A percentile compares a stretch with the other conserved stretches of the same genome.
These are phyloP conservation scores for Vigna nakashimae DNA, from an alignment of 306 rosid species.

Conservation along the genomic window DNA sequence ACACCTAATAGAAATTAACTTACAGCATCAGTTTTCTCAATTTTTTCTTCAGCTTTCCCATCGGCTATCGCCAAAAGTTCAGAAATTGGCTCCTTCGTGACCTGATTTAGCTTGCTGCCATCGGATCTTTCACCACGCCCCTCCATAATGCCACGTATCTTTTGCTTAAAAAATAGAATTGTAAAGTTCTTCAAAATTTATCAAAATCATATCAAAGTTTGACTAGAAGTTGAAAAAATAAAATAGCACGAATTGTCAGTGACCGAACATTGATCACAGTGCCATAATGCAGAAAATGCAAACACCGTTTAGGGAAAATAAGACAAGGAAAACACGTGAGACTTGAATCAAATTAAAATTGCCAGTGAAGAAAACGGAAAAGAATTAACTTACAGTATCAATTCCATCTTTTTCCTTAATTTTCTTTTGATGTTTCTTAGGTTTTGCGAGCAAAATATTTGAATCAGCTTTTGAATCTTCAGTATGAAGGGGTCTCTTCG, in stretches of 20 bases:
- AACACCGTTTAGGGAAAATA: neutral
- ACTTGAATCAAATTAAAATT: neutral
- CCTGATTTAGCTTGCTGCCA: neutral
- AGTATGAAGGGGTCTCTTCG: slow-evolving; percentile 77
- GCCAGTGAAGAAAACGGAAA: neutral
- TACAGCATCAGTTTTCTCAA: neutral
- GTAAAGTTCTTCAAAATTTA: too few species aligned
- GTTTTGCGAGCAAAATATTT: slow-evolving; percentile 64
- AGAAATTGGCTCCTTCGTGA: too few species aligned
- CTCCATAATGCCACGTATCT: neutral
- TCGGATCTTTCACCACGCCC: neutral
- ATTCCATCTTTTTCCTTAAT: neutral
- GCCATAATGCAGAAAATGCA: too few species aligned
- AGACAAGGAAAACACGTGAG: neutral
- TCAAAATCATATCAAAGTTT: too few species aligned
- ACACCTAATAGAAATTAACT: neutral
- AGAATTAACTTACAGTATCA: neutral
- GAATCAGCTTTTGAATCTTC: slow-evolving; percentile 88
- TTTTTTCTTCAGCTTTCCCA: neutral
- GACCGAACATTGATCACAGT: too few species aligned
- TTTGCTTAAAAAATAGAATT: neutral
- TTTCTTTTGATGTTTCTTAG: slow-evolving; percentile 59
- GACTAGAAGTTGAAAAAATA: too few species aligned
- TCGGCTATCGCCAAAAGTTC: too few species aligned
- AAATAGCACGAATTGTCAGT: too few species aligned